Evolutionary conservation across 371 early-diverging fungal genomes (phyloP).

Genomic region (Zychaea mexicana): DNA sequence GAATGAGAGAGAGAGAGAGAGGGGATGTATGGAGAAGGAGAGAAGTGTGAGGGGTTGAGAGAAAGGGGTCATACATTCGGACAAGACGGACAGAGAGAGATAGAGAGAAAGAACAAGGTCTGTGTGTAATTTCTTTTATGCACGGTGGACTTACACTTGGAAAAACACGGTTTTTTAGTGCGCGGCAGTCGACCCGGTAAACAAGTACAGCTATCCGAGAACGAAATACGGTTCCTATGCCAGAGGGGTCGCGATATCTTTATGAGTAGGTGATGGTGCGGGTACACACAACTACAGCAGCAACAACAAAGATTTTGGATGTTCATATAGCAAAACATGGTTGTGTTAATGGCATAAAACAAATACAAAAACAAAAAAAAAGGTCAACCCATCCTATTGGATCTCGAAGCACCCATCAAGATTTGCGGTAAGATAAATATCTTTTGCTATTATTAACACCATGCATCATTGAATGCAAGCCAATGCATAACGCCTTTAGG

Average conservation of each 20-base stretch:
- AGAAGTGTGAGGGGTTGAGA: no score
- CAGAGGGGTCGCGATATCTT: constrained; percentile 90
- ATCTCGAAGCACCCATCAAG: constrained; percentile 96
- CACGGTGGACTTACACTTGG: no score
- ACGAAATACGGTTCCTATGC: constrained; percentile 85
- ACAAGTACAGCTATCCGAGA: constrained; percentile 69
- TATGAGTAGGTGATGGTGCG: constrained; percentile 46
- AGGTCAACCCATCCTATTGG: constrained; percentile 90
- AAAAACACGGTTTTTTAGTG: constrained; percentile 57
- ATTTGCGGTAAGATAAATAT: constrained; percentile 85
- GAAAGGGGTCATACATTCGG: no score
- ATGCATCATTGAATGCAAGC: constrained; percentile 39
- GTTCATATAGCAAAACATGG: no score
- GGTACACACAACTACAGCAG: no score
- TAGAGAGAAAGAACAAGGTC: no score
- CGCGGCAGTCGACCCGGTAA: constrained; percentile 89
- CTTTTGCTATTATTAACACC: no score
- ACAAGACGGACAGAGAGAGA: no score
- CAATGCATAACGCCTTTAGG: constrained; percentile 75
- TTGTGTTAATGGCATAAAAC: neutral
- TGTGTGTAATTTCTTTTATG: no score
- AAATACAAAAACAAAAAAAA: neutral
- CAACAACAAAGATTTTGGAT: no score
- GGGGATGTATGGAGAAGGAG: neutral
- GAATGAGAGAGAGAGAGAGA: neutral